These are phyloP conservation scores for Nannochloris sp. DNA, from an alignment of 139 green algal species.

Conservation along the genomic window DNA sequence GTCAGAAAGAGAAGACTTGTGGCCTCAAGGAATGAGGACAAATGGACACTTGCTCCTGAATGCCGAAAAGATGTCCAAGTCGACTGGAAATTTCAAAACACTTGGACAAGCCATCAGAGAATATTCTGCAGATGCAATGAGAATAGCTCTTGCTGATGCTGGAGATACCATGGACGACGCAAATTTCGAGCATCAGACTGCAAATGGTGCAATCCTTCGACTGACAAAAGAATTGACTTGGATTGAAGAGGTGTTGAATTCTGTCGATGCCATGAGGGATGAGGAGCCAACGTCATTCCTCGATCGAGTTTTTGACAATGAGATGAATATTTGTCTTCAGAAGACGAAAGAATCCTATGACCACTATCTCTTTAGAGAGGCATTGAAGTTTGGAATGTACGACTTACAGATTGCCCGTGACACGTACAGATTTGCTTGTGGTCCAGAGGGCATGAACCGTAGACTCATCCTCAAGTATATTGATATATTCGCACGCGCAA, in stretches of 20 bases:
- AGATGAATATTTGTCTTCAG: constrained; percentile 71
- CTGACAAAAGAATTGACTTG: constrained; percentile 87
- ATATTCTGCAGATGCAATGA: constrained; percentile 86
- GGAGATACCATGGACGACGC: constrained; percentile 94
- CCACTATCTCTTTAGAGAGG: constrained; percentile 88
- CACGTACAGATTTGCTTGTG: constrained; percentile 76
- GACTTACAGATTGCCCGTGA: constrained; percentile 81
- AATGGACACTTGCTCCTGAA: constrained; percentile 98
- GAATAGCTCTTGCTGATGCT: constrained; percentile 90
- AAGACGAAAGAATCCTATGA: constrained; percentile 51
- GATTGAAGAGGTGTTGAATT: constrained; percentile 77
- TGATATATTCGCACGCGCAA: constrained; percentile 66
- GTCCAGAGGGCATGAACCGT: constrained; percentile 65
- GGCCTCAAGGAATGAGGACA: constrained; percentile 64
- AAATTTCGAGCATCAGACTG: constrained; percentile 87
- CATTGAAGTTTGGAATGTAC: constrained; percentile 81
- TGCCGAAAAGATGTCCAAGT: constrained; percentile 98
- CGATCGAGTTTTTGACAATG: constrained; percentile 89
- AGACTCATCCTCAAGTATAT: constrained; percentile 68
- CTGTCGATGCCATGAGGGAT: constrained; percentile 40
- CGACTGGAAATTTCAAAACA: constrained; percentile 92
- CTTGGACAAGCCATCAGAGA: constrained; percentile 75
- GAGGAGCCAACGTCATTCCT: constrained; percentile 48
- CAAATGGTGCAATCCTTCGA: constrained; percentile 90
- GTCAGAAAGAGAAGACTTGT: constrained; percentile 35